Evolutionary conservation across 805 yeast genomes (phyloP).

Genomic region (Candida nitratophila): DNA sequence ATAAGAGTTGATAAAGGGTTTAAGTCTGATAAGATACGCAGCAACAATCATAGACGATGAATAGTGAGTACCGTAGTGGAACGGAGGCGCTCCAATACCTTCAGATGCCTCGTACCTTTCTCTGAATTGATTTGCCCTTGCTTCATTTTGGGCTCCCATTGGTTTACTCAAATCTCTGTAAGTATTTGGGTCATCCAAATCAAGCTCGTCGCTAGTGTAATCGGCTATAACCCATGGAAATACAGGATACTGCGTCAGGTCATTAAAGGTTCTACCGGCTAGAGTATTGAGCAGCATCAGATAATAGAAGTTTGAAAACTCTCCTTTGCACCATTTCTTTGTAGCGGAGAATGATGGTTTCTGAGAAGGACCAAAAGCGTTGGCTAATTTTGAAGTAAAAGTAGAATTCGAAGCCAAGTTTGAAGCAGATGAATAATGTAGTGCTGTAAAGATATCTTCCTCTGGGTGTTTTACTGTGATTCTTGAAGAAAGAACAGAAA

Average conservation of each 20-base stretch:
- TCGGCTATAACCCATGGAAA: constrained; percentile 91
- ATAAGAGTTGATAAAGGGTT: constrained; percentile 79
- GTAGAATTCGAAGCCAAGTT: constrained; percentile 8
- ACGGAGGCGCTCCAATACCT: constrained; percentile 63
- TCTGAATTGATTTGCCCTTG: constrained; percentile 53
- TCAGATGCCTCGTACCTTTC: constrained; percentile 69
- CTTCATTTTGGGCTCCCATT: constrained; percentile 78
- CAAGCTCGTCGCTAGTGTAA: constrained; percentile 64
- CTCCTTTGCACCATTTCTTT: constrained; percentile 67
- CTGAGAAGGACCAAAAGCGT: constrained; percentile 28
- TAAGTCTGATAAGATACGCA: constrained; percentile 65
- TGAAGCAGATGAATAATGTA: constrained; percentile 37
- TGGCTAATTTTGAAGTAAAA: constrained; percentile 36
- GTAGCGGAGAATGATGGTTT: constrained; percentile 36
- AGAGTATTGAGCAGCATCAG: constrained; percentile 72
- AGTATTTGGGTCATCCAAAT: constrained; percentile 50
- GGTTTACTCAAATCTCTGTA: constrained; percentile 79
- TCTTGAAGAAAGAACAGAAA: constrained; percentile 38
- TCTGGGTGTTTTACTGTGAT: constrained; percentile 48
- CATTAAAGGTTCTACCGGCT: constrained; percentile 87
- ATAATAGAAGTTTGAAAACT: constrained; percentile 77
- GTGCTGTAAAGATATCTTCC: constrained; percentile 44
- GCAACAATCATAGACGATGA: constrained; percentile 92
- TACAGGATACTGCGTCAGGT: constrained; percentile 83
- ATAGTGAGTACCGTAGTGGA: constrained; percentile 90